These are phyloP conservation scores for Gymnopilus dilepis DNA, from an alignment of 768 basidiomycete species.

Conservation along the genomic window DNA sequence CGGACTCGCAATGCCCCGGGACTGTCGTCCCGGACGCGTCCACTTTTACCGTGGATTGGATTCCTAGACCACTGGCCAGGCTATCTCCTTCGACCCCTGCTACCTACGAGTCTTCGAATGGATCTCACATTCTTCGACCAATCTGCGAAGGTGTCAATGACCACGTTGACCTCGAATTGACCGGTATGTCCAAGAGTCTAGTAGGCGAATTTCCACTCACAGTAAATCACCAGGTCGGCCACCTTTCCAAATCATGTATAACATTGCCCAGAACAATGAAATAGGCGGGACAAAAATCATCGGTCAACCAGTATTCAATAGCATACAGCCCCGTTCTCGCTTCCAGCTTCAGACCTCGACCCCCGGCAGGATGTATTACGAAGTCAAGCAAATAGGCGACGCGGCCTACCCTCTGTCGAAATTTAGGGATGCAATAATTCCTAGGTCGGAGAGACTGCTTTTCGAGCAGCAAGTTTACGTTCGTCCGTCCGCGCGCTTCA, in stretches of 20 bases:
- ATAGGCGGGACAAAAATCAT: constrained; percentile 71
- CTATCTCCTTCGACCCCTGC: constrained; percentile 65
- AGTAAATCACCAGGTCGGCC: constrained; percentile 64
- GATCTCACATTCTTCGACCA: constrained; percentile 74
- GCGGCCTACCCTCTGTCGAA: constrained; percentile 80
- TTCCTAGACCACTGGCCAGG: constrained; percentile 76
- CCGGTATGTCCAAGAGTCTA: constrained; percentile 48
- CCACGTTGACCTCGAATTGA: constrained; percentile 84
- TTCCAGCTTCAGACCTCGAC: constrained; percentile 82
- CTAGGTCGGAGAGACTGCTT: constrained; percentile 68
- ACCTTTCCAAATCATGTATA: constrained; percentile 95
- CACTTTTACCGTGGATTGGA: constrained; percentile 76
- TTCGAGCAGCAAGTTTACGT: constrained; percentile 87
- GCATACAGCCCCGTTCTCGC: constrained; percentile 79
- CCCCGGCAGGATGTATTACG: constrained; percentile 85
- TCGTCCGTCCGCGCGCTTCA: constrained; percentile 84
- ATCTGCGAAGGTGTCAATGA: constrained; percentile 85
- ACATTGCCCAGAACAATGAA: constrained; percentile 73
- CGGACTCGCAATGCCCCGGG: constrained; percentile 88
- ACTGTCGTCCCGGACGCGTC: constrained; percentile 61
- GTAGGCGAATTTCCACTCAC: neutral
- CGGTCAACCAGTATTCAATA: constrained; percentile 82
- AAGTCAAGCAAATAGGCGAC: constrained; percentile 89
- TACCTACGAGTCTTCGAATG: constrained; percentile 65
- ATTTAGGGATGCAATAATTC: constrained; percentile 65